Base-by-base conservation (phyloP, 2,329 filamentous ascomycete species). In the Colletotrichum tropicicola region DNA sequence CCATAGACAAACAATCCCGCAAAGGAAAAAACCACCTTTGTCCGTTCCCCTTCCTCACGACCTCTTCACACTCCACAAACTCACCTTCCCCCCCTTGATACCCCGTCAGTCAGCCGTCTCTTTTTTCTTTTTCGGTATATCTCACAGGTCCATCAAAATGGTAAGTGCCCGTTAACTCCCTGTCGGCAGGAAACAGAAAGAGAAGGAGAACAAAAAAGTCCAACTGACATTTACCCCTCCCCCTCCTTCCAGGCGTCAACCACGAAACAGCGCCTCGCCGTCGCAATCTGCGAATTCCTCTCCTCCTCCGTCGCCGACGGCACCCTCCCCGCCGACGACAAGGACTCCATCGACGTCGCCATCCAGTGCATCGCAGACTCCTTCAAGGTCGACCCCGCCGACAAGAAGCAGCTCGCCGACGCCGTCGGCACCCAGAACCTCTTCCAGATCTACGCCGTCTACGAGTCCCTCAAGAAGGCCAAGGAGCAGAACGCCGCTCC, bases 241-340 rank as follows among this genome's bases (percentile, higher is more conserved):
- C 12, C 43, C 5, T 23, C n/a, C n/a, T n/a, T n/a, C n/a, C 28
- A 82, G 80, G 74, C 82, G 65, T 79, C 83, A 28, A 82, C 83
- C 56, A 82, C 86, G 63, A 87, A 88, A 78, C 88, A 99, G 88
- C 93, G 94, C 82, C 91, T 99, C 69, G 96, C 96, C 79, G 92
- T 99, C 77, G 93, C 96, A 73, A 95, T 99, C 79, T 93, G 97
- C 84, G 93, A 98, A 82, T 99, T 97, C 84, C 91, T 99, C 67
- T 87, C 87, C 72, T 90, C 88, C 65, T 97, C 94, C 47, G 83
- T 93, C 71, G 91, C 89, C 68, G 96, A 99, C 78, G 96, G 96
- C 73, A 97, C 94, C 45, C 87, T 99, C 64, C 87, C 91, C 57
- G 83, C 91, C 72, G 96, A 98, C 73, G 95, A 99, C 79, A 89